A percentile compares a stretch with the other conserved stretches of the same genome.
Conservation (phyloP, 768 basidiomycete genomes). For the Boletus huronensis region DNA sequence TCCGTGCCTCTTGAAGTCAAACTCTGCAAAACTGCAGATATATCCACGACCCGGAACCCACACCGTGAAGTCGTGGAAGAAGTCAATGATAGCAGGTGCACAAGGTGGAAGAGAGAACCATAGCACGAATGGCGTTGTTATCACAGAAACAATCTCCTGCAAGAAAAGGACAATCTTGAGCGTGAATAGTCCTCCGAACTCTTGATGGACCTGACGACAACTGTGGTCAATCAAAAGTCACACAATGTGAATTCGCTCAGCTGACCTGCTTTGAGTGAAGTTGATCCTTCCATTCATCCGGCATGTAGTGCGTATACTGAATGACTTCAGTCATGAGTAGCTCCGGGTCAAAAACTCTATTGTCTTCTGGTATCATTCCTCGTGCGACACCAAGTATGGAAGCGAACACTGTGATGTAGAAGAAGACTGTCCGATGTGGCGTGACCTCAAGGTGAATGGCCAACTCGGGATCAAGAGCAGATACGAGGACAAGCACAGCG, state of each 20-base stretch:
- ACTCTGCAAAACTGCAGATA: conserved; percentile 97
- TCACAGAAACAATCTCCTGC: conserved; percentile 85
- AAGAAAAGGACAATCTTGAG: conserved; percentile 87
- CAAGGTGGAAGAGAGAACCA: conserved; percentile 90
- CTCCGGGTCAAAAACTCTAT: conserved; percentile 91
- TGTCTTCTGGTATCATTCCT: conserved; percentile 95
- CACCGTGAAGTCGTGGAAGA: conserved; percentile 96
- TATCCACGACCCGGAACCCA: conserved; percentile 96
- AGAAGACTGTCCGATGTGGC: conserved; percentile 86
- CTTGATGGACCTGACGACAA: conserved; percentile 68
- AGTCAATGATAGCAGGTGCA: conserved; percentile 90
- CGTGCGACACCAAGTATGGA: conserved; percentile 84
- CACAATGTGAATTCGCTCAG: neutral
- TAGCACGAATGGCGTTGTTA: conserved; percentile 90
- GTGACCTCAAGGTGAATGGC: conserved; percentile 95
- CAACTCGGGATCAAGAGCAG: conserved; percentile 89
- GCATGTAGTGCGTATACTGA: conserved; percentile 94
- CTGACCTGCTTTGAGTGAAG: conserved; percentile 84
- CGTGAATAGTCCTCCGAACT: conserved; percentile 90
- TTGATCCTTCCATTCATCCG: conserved; percentile 84
- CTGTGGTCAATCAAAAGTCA: neutral
- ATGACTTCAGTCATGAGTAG: conserved; percentile 89
- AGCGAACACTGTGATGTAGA: conserved; percentile 88
- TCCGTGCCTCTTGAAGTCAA: conserved; percentile 94
- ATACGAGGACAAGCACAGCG: conserved; percentile 88